Conservation (phyloP, 129 eudicot genomes). For the Saposhnikovia divaricata region DNA sequence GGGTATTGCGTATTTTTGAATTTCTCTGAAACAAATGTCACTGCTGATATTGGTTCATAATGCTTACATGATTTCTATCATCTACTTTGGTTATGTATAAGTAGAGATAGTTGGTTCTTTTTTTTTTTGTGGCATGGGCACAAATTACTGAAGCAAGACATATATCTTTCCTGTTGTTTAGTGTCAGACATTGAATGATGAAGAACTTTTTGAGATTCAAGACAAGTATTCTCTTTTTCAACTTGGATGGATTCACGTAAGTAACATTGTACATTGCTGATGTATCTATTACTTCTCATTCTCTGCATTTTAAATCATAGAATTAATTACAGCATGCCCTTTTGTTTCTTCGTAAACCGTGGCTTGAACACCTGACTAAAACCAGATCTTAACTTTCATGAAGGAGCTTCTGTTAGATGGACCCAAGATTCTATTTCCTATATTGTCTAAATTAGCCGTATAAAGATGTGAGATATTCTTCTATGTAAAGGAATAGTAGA, state of each 20-base stretch:
- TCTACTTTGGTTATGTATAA: neutral
- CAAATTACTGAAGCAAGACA: neutral
- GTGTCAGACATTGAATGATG: constrained; percentile 97
- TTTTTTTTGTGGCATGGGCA: neutral
- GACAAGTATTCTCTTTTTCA: constrained; percentile 78
- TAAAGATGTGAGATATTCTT: neutral
- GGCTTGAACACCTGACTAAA: neutral
- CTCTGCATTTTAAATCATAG: neutral
- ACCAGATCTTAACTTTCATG: neutral
- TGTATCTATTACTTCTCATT: neutral
- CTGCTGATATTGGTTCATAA: neutral
- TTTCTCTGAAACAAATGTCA: neutral
- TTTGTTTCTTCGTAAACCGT: neutral
- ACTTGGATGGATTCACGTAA: constrained; percentile 98
- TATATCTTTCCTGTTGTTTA: constrained; percentile 27
- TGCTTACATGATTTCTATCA: neutral
- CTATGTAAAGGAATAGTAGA: neutral
- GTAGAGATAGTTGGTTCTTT: neutral
- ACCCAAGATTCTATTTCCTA: neutral
- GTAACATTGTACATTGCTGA: constrained; percentile 24
- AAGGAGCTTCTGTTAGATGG: neutral
- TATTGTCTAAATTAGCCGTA: neutral
- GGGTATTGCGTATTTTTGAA: neutral
- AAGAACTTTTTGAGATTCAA: constrained; percentile 91
- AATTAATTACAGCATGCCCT: neutral